These are phyloP conservation scores for Sporothrix humicola DNA, from an alignment of 2,329 filamentous ascomycete species.

Conservation along the genomic window DNA sequence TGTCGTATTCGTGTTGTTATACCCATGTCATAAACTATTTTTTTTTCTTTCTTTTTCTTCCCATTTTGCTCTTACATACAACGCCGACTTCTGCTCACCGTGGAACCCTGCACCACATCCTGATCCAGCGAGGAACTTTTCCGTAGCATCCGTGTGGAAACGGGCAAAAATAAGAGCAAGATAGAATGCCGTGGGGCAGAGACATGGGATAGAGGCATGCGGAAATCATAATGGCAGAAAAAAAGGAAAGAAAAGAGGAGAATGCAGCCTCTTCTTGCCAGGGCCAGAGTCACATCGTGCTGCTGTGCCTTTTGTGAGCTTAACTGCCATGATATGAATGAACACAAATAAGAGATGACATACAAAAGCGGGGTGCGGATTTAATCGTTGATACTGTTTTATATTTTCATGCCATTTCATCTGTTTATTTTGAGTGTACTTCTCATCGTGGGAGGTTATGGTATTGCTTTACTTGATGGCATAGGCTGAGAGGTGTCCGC, in stretches of 20 bases:
- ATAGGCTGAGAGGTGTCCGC: too few species aligned
- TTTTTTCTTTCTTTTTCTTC: background rate
- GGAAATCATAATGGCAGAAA: background rate
- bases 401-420: background rate
- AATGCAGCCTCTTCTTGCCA: background rate
- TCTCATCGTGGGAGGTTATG: too few species aligned
- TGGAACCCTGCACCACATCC: background rate
- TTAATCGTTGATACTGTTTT: background rate
- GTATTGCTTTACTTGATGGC: too few species aligned
- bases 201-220: background rate
- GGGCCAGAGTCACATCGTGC: slow-evolving; percentile 21
- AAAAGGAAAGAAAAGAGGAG: background rate
- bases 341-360: background rate
- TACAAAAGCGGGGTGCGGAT: background rate
- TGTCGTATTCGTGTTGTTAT: background rate
- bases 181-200: background rate
- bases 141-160: background rate
- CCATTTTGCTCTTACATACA: background rate
- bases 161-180: background rate
- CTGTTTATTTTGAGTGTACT: too few species aligned
- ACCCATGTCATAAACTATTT: background rate
- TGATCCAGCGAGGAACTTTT: background rate
- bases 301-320: background rate
- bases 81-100: background rate
- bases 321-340: background rate